Evolutionary conservation across 495 filamentous ascomycete genomes (phyloP).

Genomic region (Annulohypoxylon nitens): DNA sequence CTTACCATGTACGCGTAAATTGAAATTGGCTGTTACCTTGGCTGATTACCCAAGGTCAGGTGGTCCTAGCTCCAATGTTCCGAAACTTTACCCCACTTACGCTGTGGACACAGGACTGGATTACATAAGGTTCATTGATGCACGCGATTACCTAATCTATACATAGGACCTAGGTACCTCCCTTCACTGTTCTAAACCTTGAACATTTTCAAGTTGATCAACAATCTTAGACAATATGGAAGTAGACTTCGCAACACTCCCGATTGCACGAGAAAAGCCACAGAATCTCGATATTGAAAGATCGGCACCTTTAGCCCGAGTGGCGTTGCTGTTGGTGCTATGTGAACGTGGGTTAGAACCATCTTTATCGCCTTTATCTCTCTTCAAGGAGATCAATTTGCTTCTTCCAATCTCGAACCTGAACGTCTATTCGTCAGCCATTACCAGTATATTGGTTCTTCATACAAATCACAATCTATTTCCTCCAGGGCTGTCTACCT

Average conservation of each 20-base stretch:
- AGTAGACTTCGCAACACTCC: too few relatives aligned
- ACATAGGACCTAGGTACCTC: too few relatives aligned
- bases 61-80: background rate
- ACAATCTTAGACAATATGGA: too few relatives aligned
- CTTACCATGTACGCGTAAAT: constrained; percentile 33
- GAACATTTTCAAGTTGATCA: too few relatives aligned
- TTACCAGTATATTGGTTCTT: constrained; percentile 23
- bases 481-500: background rate
- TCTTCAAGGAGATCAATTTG: constrained; percentile 21
- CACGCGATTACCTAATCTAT: too few relatives aligned
- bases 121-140: too few relatives aligned
- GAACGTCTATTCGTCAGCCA: constrained; percentile 16
- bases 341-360: background rate
- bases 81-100: too few relatives aligned
- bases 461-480: constrained; percentile 23
- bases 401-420: constrained; percentile 32
- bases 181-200: too few relatives aligned
- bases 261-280: background rate
- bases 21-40: constrained; percentile 3
- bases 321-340: constrained; percentile 21
- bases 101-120: too few relatives aligned
- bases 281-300: background rate
- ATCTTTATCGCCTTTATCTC: background rate
- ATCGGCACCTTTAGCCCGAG: background rate
- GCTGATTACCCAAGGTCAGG: background rate